Base-by-base conservation (phyloP, 768 basidiomycete genomes). In the Tricholoma sp. region DNA sequence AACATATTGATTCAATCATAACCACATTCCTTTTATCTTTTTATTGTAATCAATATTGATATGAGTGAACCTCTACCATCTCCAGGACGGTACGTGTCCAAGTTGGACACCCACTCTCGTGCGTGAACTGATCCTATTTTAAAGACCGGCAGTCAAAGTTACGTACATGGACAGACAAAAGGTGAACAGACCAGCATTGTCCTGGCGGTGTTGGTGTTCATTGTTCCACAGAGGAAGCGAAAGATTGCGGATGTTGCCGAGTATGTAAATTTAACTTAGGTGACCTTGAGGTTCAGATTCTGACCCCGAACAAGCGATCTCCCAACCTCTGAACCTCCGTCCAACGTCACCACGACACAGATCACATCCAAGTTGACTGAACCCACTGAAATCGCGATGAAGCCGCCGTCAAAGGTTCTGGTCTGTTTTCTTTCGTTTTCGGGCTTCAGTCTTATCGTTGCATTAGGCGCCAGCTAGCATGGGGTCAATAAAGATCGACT, bases 91-190 rank as follows among this genome's bases (percentile, higher is more conserved):
- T 66, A 50, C 47, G 54, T 14, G 21, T n/a, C 19, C 3, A 19
- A 24, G 27, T 11, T 45, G 46, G n/a, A 3, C 16, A 16, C 2
- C 41, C 24, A 49, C 27, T n/a, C n/a, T 27, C 24, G 24, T 27
- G 24, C 29, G 21, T 60, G 18, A 55, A 39, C 43, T 58, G 2
- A 58, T 39, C 29, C 37, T 49, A 45, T 27, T 46, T 46, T 46
- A 22, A 46, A 58, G 59, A 56, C 61, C 57, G 51, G 50, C 54
- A 6, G 66, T 67, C 21, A 72, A 67, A 57, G 57, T 66, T 43
- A 74, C 72, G 5, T 72, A 74, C 61, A 64, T 70, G 60, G 70
- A 68, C 47, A 67, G 69, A 63, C 69, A 68, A 65, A 75, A 75
- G 70, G 73, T 71, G 61, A 46, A 45, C 11, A 50, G 18, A 22